These are phyloP conservation scores for Sequoia sempervirens DNA, from an alignment of 75 land plant genomes.

Conservation along the genomic window DNA sequence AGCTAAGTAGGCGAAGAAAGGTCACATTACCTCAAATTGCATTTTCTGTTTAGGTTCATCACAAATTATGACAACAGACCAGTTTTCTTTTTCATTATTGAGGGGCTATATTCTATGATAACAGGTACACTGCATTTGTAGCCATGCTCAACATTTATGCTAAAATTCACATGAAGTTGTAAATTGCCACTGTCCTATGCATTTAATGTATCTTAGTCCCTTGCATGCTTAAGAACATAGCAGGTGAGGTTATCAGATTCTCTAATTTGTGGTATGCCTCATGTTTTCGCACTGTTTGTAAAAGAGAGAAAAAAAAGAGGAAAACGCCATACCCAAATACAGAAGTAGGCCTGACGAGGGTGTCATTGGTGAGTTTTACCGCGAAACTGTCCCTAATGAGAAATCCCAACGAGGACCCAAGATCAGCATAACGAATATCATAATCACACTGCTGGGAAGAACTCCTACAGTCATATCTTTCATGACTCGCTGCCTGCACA, in stretches of 20 bases:
- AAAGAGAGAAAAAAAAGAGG: not conserved
- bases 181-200: not conserved
- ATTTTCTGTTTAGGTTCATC: not conserved
- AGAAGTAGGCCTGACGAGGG: conserved; percentile 12
- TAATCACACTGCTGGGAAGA: conserved; percentile 30
- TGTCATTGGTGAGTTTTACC: conserved; percentile 18
- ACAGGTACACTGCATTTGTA: too few species aligned
- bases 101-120: too few species aligned
- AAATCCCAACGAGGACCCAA: conserved; percentile 30
- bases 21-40: not conserved
- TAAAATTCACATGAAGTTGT: not conserved
- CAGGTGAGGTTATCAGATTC: not conserved
- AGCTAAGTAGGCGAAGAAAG: not conserved
- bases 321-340: conserved; percentile 24
- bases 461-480: conserved; percentile 2
- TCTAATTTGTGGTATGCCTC: too few species aligned
- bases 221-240: not conserved
- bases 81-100: too few species aligned
- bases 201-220: not conserved
- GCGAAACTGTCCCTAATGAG: conserved; percentile 21
- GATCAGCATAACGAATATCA: conserved; percentile 32
- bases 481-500: conserved; percentile 16
- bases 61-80: not conserved
- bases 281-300: too few species aligned
- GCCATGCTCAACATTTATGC: too few species aligned